phyloP scores from a whole-genome alignment of 2,329 filamentous ascomycete species.

The Diaporthe destruens region DNA sequence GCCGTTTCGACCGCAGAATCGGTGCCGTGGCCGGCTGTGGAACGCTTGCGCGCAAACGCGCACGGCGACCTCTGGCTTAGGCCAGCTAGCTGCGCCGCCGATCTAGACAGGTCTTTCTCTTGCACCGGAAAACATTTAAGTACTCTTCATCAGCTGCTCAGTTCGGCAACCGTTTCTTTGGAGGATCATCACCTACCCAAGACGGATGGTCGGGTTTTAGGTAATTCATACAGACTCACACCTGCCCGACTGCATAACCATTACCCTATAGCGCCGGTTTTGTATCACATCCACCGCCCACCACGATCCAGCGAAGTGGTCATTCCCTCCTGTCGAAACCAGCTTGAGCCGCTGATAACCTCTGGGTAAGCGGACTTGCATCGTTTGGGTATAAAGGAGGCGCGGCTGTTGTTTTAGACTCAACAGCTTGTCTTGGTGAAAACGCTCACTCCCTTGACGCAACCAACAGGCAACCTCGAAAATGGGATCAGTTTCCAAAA shows the following conservation, averaged over 20 bases:
- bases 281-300: not conserved
- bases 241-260: constrained; percentile 28
- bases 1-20: not conserved
- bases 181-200: constrained; percentile 18
- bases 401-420: not conserved
- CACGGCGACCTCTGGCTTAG: not conserved
- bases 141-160: not conserved
- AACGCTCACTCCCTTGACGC: not conserved
- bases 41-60: constrained; percentile 3
- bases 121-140: not conserved
- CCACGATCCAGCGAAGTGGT: not conserved
- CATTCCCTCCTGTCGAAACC: not conserved
- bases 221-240: constrained; percentile 10
- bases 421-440: not conserved
- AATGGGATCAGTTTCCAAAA: constrained; percentile 49
- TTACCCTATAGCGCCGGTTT: constrained; percentile 23
- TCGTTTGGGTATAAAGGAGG: constrained; percentile 4
- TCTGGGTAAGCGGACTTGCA: too few relatives aligned
- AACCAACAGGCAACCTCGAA: not conserved
- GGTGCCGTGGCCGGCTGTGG: too few relatives aligned
- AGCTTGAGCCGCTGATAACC: constrained; percentile 22
- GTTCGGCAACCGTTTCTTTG: not conserved
- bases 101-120: not conserved
- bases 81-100: not conserved
- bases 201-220: constrained; percentile 21